Evolutionary conservation across 208 protist genomes (phyloP).

Genomic region (Leishmania lainsoni): DNA sequence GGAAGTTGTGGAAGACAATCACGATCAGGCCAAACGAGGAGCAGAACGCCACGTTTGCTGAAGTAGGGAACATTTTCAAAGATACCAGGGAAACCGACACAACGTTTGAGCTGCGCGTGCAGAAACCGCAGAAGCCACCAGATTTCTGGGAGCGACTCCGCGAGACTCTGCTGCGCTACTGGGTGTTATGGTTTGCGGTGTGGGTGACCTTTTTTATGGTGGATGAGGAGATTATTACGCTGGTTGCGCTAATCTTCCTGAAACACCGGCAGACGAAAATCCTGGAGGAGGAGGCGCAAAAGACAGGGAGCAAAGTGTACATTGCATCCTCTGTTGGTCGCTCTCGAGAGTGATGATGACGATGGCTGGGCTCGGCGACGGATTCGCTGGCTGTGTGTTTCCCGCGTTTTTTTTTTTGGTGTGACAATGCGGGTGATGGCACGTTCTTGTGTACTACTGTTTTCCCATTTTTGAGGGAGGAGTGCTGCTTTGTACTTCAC

Average conservation of each 20-base stretch:
- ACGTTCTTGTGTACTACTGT: not conserved
- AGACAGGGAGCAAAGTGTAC: constrained; percentile 86
- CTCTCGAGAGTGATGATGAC: constrained; percentile 26
- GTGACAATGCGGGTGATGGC: not conserved
- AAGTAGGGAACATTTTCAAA: constrained; percentile 48
- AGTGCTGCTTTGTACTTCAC: not conserved
- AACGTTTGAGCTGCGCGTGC: constrained; percentile 58
- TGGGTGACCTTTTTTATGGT: constrained; percentile 92
- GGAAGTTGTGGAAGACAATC: constrained; percentile 83
- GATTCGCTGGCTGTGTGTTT: not conserved
- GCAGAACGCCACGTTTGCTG: constrained; percentile 47
- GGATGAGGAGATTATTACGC: constrained; percentile 89
- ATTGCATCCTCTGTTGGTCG: constrained; percentile 70
- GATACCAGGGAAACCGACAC: constrained; percentile 32
- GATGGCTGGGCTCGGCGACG: not conserved
- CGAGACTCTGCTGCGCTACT: constrained; percentile 85
- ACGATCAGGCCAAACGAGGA: constrained; percentile 62
- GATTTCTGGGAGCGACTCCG: constrained; percentile 80
- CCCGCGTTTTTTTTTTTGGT: not conserved
- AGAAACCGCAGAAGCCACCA: constrained; percentile 68
- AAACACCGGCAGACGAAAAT: constrained; percentile 82
- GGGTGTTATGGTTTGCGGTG: constrained; percentile 87
- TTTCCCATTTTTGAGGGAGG: too few relatives aligned
- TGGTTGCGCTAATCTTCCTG: constrained; percentile 82
- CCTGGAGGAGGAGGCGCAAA: constrained; percentile 81